Evolutionary conservation across 176 grass and related monocot genomes (phyloP).

Genomic region (Oropetium thomaeum): DNA sequence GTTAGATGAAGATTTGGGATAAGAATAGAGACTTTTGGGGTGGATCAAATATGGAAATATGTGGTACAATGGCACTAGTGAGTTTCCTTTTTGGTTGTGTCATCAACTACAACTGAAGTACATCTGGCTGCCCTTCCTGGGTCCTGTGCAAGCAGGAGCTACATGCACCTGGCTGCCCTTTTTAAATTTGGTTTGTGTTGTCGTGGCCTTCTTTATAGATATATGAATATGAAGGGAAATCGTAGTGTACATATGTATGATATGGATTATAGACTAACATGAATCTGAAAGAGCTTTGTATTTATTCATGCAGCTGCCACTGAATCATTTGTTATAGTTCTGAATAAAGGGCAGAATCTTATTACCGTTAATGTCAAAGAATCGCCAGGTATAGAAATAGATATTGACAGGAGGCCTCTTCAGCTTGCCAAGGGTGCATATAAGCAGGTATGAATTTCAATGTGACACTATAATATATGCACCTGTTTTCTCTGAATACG

Average conservation of each 20-base stretch:
- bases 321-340: conserved; percentile 43
- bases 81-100: not conserved
- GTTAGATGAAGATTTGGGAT: not conserved
- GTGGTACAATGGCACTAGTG: not conserved
- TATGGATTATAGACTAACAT: not conserved
- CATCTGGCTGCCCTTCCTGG: no score
- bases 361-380: conserved; percentile 39
- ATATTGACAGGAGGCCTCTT: conserved; percentile 14
- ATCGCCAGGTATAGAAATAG: conserved; percentile 23
- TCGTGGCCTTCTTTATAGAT: conserved; percentile 8
- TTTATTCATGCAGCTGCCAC: conserved; percentile 49
- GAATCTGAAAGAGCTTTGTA: not conserved
- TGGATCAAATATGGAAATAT: not conserved
- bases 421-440: conserved; percentile 22
- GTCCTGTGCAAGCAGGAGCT: no score
- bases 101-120: not conserved
- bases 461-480: conserved; percentile 7
- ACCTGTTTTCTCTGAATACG: not conserved
- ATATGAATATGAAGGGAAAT: not conserved
- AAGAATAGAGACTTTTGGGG: not conserved
- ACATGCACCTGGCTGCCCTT: no score
- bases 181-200: not conserved
- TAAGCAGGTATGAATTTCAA: conserved; percentile 42
- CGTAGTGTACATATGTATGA: not conserved
- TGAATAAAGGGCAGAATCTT: conserved; percentile 44